Evolutionary conservation across 768 basidiomycete genomes (phyloP).

Genomic region (Collybia sp.): DNA sequence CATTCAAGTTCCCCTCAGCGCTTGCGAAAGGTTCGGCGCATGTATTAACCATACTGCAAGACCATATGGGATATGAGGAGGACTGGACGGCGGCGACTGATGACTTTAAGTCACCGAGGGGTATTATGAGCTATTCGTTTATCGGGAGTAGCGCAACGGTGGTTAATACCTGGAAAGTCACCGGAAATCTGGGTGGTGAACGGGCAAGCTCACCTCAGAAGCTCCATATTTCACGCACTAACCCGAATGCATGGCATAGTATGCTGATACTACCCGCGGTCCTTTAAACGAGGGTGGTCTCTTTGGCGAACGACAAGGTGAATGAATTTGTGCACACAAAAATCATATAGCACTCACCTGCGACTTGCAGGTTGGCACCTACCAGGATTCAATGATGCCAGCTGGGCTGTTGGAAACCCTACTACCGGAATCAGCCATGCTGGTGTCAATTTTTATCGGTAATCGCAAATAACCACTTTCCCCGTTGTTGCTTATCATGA

Average conservation of each 20-base stretch:
- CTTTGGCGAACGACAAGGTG: constrained; percentile 49
- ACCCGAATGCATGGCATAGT: constrained; percentile 20
- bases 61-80: constrained; percentile 51
- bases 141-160: constrained; percentile 30
- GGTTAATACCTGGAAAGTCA: constrained; percentile 44
- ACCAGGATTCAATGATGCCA: constrained; percentile 46
- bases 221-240: background rate
- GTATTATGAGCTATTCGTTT: constrained; percentile 43
- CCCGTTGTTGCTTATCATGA: background rate
- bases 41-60: constrained; percentile 46
- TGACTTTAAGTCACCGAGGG: constrained; percentile 42
- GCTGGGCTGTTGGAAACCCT: constrained; percentile 38
- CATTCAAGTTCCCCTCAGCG: constrained; percentile 27
- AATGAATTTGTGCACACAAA: background rate
- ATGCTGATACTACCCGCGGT: constrained; percentile 44
- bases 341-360: constrained; percentile 1
- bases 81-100: constrained; percentile 39
- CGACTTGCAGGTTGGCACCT: constrained; percentile 44
- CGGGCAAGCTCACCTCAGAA: constrained; percentile 18
- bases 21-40: constrained; percentile 27
- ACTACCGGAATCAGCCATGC: constrained; percentile 34
- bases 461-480: background rate
- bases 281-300: constrained; percentile 59
- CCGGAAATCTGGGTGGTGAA: constrained; percentile 46
- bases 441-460: constrained; percentile 48